A percentile compares a stretch with the other conserved stretches of the same genome.
phyloP scores from a whole-genome alignment of 345 rosid species.

The Microthlaspi erraticum region DNA sequence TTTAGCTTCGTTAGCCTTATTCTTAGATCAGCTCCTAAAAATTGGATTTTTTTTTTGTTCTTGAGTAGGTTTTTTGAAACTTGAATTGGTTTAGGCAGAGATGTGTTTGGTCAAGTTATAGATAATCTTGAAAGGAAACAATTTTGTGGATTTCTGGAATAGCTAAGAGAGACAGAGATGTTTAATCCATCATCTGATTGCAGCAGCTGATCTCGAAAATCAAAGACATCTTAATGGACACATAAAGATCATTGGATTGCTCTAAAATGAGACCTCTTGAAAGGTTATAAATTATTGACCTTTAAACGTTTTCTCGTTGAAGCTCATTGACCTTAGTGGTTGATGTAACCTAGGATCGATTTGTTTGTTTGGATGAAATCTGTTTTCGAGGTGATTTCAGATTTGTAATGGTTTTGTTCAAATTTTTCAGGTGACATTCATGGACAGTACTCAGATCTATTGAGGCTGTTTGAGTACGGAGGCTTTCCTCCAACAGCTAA shows the following conservation, averaged over 20 bases:
- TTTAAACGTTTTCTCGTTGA: slow-evolving; percentile 12
- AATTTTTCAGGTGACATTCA: slow-evolving; percentile 82
- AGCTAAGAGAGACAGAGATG: slow-evolving; percentile 41
- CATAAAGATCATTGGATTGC: slow-evolving; percentile 45
- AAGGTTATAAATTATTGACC: slow-evolving; percentile 12
- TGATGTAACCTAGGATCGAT: slow-evolving; percentile 24
- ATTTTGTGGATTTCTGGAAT: slow-evolving; percentile 21
- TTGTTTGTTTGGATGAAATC: too few relatives aligned
- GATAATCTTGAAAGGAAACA: not conserved
- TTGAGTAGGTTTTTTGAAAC: slow-evolving; percentile 9
- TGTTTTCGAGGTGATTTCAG: too few relatives aligned
- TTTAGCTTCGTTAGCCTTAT: slow-evolving; percentile 9
- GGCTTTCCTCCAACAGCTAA: slow-evolving; percentile 90
- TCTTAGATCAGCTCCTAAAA: slow-evolving; percentile 29
- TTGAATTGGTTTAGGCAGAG: slow-evolving; percentile 38
- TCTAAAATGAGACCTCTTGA: slow-evolving; percentile 36
- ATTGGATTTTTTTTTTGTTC: not conserved
- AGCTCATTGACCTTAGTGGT: not conserved
- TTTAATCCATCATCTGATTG: slow-evolving; percentile 44
- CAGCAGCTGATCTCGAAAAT: slow-evolving; percentile 42
- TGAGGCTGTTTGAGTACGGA: slow-evolving; percentile 89
- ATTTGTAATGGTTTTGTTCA: slow-evolving; percentile 30
- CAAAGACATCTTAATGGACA: slow-evolving; percentile 34
- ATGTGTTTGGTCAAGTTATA: slow-evolving; percentile 31
- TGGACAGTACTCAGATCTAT: slow-evolving; percentile 85